Base-by-base conservation (phyloP, 768 basidiomycete species). In the Chalciporus sphaerocephalus region DNA sequence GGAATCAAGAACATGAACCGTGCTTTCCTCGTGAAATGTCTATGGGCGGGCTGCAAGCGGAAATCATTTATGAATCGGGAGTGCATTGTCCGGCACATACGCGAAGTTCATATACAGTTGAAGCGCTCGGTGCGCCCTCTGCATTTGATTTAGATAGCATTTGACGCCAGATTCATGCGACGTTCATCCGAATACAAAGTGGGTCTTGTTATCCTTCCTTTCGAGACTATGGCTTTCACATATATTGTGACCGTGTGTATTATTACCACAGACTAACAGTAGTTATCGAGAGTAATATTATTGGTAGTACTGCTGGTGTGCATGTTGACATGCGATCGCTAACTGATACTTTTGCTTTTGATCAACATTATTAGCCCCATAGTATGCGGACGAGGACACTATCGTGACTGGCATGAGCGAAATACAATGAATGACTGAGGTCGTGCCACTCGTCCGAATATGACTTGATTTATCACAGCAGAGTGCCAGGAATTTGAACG, bases 21-120 rank as follows among this genome's bases (percentile, higher is more conserved):
- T 7, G 1, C 15, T 17, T 0, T 0, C 1, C 22, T 0, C 1
- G 47, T n/a, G 1, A 27, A 3, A 1, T 61, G 60, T 17, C n/a
- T 17, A 0, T 60, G 59, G 57, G 24, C 3, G 5, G 45, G 28
- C 2, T 59, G 58, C 6, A 40, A 6, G 38, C 24, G 3, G 21
- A 35, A 8, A 28, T 41, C n/a, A 8, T 1, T 13, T 3, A 22
- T 61, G 6, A 61, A 60, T 7, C 58, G 61, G 2, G 51, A 60
- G 33, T 52, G 53, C 5, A 57, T 61, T 10, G 22, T 32, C 20
- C 17, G 60, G 2, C 60, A 63, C 2, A n/a, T 49, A 1, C 21
- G 49, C 0, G 60, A 61, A 20, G 34, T 50, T 0, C 60, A 61
- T 9, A 1, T 57, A 5, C 12, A 9, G 6, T 1, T 40, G 10